These are phyloP conservation scores for Talaromyces ruber DNA, from an alignment of 495 filamentous ascomycete genomes.

Conservation along the genomic window DNA sequence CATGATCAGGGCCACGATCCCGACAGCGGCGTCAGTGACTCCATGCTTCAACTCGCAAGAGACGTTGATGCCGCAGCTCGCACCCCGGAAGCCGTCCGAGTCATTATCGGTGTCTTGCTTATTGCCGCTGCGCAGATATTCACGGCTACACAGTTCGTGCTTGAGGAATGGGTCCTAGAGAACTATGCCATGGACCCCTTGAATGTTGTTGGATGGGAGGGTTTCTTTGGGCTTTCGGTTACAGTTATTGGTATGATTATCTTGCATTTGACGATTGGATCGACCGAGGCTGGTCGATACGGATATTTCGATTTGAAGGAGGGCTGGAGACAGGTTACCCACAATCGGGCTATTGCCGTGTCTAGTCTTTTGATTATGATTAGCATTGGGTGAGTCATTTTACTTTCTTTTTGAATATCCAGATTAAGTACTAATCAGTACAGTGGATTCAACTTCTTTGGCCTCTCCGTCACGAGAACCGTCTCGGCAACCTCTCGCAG, in stretches of 20 bases:
- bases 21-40: slow-evolving; percentile 15
- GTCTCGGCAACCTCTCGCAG: slow-evolving; percentile 88
- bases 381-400: slow-evolving; percentile 77
- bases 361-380: slow-evolving; percentile 89
- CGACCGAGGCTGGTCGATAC: slow-evolving; percentile 60
- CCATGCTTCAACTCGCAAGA: slow-evolving; percentile 17
- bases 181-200: slow-evolving; percentile 82
- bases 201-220: slow-evolving; percentile 93
- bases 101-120: slow-evolving; percentile 73
- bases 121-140: slow-evolving; percentile 95
- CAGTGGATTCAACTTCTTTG: slow-evolving; percentile 98
- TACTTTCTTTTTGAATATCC: neutral
- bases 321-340: slow-evolving; percentile 67
- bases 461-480: slow-evolving; percentile 77
- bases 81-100: slow-evolving; percentile 54
- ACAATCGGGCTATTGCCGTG: slow-evolving; percentile 59
- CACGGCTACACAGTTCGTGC: slow-evolving; percentile 90
- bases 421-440: neutral
- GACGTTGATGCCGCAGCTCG: slow-evolving; percentile 18
- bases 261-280: slow-evolving; percentile 66
- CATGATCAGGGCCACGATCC: slow-evolving; percentile 45
- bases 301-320: slow-evolving; percentile 88
- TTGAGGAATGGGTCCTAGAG: slow-evolving; percentile 92
- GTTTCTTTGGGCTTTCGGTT: slow-evolving; percentile 80
- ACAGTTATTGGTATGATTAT: slow-evolving; percentile 74